A percentile compares a stretch with the other conserved stretches of the same genome.
These are phyloP conservation scores for Eutrema japonicum DNA, from an alignment of 345 rosid genomes.

Conservation along the genomic window DNA sequence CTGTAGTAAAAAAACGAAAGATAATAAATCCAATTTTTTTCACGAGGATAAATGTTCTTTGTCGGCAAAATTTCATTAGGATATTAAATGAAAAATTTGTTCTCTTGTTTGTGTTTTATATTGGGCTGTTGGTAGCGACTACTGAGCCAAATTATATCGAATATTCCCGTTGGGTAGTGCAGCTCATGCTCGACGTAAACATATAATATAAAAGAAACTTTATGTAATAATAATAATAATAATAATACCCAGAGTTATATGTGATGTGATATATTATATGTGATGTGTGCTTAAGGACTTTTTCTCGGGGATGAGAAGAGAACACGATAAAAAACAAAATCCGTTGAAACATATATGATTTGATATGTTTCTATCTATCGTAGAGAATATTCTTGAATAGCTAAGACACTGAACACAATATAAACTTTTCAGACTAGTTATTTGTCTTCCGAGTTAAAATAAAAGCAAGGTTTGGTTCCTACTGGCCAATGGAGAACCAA, in stretches of 20 bases:
- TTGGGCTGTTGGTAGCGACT: constrained; percentile 40
- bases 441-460: not conserved
- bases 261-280: not conserved
- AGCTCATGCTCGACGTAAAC: constrained; percentile 38
- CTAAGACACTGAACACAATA: constrained; percentile 10
- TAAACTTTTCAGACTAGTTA: not conserved
- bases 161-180: constrained; percentile 45
- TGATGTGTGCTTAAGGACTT: constrained; percentile 6
- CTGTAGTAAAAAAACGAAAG: too few relatives aligned
- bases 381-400: constrained; percentile 18
- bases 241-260: not conserved
- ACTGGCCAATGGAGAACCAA: constrained; percentile 14
- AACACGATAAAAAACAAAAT: constrained; percentile 34
- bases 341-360: constrained; percentile 4
- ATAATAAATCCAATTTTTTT: not conserved
- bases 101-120: constrained; percentile 19
- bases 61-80: constrained; percentile 30
- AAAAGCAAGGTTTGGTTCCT: not conserved
- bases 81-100: not conserved
- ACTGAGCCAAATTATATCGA: constrained; percentile 24
- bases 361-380: not conserved
- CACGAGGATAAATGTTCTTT: constrained; percentile 2
- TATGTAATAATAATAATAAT: not conserved
- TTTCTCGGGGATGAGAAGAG: constrained; percentile 14
- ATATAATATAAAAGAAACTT: not conserved